Base-by-base conservation (phyloP, 106 monocot species). In the Dendrobium officinale region DNA sequence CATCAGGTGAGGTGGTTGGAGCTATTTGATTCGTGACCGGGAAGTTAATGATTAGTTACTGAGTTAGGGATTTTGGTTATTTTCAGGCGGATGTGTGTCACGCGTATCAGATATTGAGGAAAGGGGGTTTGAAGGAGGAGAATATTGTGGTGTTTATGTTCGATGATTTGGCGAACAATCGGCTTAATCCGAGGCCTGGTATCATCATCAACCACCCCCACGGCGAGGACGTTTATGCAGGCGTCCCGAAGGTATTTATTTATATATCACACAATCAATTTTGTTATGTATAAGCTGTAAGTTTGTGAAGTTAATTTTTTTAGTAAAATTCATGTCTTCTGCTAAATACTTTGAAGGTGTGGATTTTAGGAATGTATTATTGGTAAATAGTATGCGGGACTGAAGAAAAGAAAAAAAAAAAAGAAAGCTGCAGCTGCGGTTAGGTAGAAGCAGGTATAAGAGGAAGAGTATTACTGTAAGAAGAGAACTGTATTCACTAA, bases 121-220 rank as follows among this genome's bases (percentile, higher is more conserved):
- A 77, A 10, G 98, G 98, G n/a, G 98, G 98, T 19, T 19, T 99
- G 66, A 91, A 95, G 79, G 99, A 99, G 29, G 95, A 95, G 83
- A 95, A 99, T 83, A 95, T 99, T 5, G 86, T 99, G 19, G 95
- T 95, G 75, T 90, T 99, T 80, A 99, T 99, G 99, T 84, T 91
- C 72, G 95, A 99, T 76, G 99, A 99, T 79, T 81, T 99, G 43
- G 99, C 99, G 6, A 9, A 79, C 37, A 99, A 87, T 68, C 84
- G 88, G 6, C 79, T 89, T 5, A 99, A 99, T 61, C 99, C 99
- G 1, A 77, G 91, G 75, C 87, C 85, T 0, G 95, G 95, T 0
- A 55, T 88, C 59, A 81, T 99, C 78, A 99, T 99, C 70, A 99
- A 99, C 81, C 88, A 90, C 31, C 95, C 98, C 22, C 20, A 85